phyloP scores from a whole-genome alignment of 108 stramenopile species.

The Bacterosira constricta region DNA sequence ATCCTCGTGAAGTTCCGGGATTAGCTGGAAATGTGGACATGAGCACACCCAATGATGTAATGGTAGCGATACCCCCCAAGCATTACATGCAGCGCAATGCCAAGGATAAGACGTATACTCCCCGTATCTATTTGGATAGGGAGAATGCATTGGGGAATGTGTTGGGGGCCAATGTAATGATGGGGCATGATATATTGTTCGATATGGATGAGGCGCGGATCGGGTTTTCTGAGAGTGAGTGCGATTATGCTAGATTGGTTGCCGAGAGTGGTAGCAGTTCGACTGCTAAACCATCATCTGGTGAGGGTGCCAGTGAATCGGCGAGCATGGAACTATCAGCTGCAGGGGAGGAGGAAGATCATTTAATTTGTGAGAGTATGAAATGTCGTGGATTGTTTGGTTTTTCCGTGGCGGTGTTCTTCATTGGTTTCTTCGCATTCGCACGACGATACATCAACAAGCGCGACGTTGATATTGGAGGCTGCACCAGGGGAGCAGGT shows the following conservation, averaged over 20 bases:
- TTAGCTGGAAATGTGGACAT: conserved; percentile 74
- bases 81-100: conserved; percentile 80
- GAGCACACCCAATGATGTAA: conserved; percentile 60
- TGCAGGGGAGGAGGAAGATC: not conserved
- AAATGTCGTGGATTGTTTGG: conserved; percentile 30
- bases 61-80: conserved; percentile 78
- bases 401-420: conserved; percentile 13
- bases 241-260: conserved; percentile 53
- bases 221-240: conserved; percentile 92
- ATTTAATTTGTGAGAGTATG: conserved; percentile 15
- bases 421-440: conserved; percentile 33
- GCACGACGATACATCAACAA: conserved; percentile 35
- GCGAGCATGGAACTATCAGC: not conserved
- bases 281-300: not conserved
- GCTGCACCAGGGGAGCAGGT: not conserved
- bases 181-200: conserved; percentile 94
- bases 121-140: conserved; percentile 64
- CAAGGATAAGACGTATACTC: conserved; percentile 59
- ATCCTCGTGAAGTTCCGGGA: conserved; percentile 55
- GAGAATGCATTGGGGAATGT: conserved; percentile 82
- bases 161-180: conserved; percentile 95
- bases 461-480: conserved; percentile 6
- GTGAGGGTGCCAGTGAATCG: not conserved
- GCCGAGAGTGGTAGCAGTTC: not conserved
- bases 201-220: conserved; percentile 86